Evolutionary conservation across 2,329 filamentous ascomycete species (phyloP).

Genomic region (Sporothrix phasma): DNA sequence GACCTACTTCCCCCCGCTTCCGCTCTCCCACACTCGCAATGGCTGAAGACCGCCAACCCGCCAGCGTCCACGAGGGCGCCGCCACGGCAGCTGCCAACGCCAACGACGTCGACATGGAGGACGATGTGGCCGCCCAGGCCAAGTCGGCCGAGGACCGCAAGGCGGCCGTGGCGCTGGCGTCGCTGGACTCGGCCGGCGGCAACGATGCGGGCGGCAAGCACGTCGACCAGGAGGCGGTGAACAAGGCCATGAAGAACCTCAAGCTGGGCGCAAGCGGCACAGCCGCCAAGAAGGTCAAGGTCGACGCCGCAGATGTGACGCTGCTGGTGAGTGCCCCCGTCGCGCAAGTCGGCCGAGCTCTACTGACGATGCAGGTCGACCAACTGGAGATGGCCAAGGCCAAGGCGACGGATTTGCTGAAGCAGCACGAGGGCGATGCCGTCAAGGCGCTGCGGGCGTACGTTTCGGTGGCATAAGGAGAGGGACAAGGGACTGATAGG

Average conservation of each 20-base stretch:
- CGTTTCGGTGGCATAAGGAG: slow-evolving; percentile 21
- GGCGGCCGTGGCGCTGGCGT: slow-evolving; percentile 62
- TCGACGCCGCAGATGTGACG: slow-evolving; percentile 60
- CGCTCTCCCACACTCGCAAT: slow-evolving; percentile 29
- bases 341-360: neutral
- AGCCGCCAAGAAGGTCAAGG: slow-evolving; percentile 55
- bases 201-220: slow-evolving; percentile 44
- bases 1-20: neutral
- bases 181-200: slow-evolving; percentile 46
- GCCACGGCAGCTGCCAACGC: slow-evolving; percentile 44
- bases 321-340: slow-evolving; percentile 46
- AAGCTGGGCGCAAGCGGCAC: slow-evolving; percentile 29
- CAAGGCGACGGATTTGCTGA: slow-evolving; percentile 66
- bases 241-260: slow-evolving; percentile 60
- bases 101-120: slow-evolving; percentile 49
- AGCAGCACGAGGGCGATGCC: slow-evolving; percentile 59
- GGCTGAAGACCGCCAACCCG: slow-evolving; percentile 49
- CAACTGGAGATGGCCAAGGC: slow-evolving; percentile 61
- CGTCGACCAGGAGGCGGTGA: slow-evolving; percentile 60
- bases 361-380: slow-evolving; percentile 42
- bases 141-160: slow-evolving; percentile 69
- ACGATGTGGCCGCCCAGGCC: slow-evolving; percentile 40
- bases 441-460: slow-evolving; percentile 57
- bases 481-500: neutral
- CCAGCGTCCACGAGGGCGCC: slow-evolving; percentile 48